Base-by-base conservation (phyloP, 768 basidiomycete species). In the Boletus fagicola region DNA sequence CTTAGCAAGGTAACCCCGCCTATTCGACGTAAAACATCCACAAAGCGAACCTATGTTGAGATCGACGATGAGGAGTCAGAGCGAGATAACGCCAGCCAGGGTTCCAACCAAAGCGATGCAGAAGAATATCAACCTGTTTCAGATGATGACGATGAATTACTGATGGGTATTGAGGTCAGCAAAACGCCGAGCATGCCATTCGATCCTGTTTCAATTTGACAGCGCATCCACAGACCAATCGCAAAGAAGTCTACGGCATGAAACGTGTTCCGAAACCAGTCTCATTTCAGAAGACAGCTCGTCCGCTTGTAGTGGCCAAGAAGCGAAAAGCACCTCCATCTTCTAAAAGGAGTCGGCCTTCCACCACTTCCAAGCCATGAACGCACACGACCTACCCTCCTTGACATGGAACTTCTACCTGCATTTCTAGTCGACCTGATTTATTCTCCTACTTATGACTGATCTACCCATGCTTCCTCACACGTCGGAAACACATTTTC, bases 101-200 rank as follows among this genome's bases (percentile, higher is more conserved):
- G 53, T 26, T 49, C 54, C 42, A 53, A 51, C 59, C 62, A 49
- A 59, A 54, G 53, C 12, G 60, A 58, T 24, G 36, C 49, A 26
- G 59, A 49, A 5, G 62, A 62, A 51, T 50, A 53, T 16, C 65
- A 57, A 22, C 59, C 62, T 49, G 58, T 59, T 36, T 71, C 72
- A 38, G 72, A 82, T 16, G 85, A 79, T 12, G 83, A 84, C 5
- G 85, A 88, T 59, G 83, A 86, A 62, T 66, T 87, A 31, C 77
- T 82, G 76, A 80, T 87, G 70, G 83, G 81, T 28, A 73, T 77
- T n/a, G 80, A 80, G 76, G 87, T 86, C 35, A 59, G 66, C 20
- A 44, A 50, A 49, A 35, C 70, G 63, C 44, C 6, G 36, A 43
- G 45, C 28, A 35, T 20, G 5, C 44, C 20, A 36, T 33, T 44